phyloP scores from a whole-genome alignment of 1,139 yeast species.

The Pichia sp. region DNA sequence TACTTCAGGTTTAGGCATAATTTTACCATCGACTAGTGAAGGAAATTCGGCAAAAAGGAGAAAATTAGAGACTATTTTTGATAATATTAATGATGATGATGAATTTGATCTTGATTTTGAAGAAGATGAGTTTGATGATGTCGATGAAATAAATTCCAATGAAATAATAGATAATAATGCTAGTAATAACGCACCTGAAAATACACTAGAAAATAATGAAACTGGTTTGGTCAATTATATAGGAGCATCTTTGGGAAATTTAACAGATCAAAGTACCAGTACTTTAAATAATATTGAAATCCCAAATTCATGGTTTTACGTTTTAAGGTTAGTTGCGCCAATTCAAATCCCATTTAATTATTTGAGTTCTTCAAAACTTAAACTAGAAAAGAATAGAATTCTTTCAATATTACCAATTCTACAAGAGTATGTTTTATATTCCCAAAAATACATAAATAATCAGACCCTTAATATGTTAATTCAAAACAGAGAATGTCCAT shows the following conservation, averaged over 20 bases:
- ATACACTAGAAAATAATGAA: neutral
- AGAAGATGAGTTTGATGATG: slow-evolving; percentile 13
- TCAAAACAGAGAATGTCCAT: slow-evolving; percentile 21
- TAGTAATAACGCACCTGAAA: slow-evolving; percentile 7
- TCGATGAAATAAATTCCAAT: slow-evolving; percentile 4
- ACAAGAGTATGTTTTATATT: slow-evolving; percentile 26
- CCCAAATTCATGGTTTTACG: slow-evolving; percentile 54
- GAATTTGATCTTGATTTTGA: slow-evolving; percentile 14
- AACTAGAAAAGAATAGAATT: slow-evolving; percentile 18
- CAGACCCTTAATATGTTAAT: slow-evolving; percentile 8
- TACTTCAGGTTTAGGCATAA: slow-evolving; percentile 18
- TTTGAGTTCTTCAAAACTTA: slow-evolving; percentile 32
- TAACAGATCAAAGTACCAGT: neutral
- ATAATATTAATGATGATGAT: slow-evolving; percentile 9
- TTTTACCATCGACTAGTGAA: neutral
- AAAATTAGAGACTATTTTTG: slow-evolving; percentile 13
- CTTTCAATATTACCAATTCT: slow-evolving; percentile 25
- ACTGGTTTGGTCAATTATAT: neutral
- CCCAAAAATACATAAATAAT: slow-evolving; percentile 16
- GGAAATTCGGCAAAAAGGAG: slow-evolving; percentile 26
- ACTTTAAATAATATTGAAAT: slow-evolving; percentile 17
- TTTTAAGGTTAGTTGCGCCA: slow-evolving; percentile 55
- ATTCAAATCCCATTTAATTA: slow-evolving; percentile 51
- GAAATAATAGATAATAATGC: too few species aligned
- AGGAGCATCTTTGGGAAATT: neutral